Percentiles rank a stretch among this genome's conserved stretches.
Conservation (phyloP, 1,284 basidiomycete species). For the Trichosporon sp. region DNA sequence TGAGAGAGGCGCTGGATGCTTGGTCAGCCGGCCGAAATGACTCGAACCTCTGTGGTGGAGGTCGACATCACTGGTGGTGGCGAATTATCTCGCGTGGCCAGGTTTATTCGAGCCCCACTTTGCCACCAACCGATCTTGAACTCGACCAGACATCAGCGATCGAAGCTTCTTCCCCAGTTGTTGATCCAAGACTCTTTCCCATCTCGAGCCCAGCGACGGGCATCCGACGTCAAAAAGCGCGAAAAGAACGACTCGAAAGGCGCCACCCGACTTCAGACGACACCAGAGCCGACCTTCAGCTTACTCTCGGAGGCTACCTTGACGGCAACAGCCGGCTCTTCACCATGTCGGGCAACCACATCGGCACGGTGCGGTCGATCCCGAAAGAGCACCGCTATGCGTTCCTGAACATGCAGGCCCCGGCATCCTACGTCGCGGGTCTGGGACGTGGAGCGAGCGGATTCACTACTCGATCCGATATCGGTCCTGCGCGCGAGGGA, state of each 20-base stretch:
- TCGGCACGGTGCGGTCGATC: conserved; percentile 53
- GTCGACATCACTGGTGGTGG: neutral
- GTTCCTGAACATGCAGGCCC: conserved; percentile 66
- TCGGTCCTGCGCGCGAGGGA: conserved; percentile 93
- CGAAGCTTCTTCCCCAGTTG: neutral
- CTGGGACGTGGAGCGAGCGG: conserved; percentile 95
- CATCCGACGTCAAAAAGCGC: neutral
- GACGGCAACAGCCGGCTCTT: neutral
- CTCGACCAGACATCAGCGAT: neutral
- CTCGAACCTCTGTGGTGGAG: neutral
- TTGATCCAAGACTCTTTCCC: no score
- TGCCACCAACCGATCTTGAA: conserved; percentile 11
- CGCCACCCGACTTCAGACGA: neutral
- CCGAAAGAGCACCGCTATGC: conserved; percentile 54
- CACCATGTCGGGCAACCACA: conserved; percentile 43
- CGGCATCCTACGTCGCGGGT: conserved; percentile 93
- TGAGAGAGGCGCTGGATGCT: neutral
- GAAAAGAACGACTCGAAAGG: neutral
- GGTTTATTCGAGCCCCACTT: conserved; percentile 11
- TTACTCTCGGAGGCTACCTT: neutral
- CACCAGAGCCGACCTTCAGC: neutral
- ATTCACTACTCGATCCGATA: conserved; percentile 98
- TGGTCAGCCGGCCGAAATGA: conserved; percentile 6
- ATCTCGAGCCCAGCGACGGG: neutral
- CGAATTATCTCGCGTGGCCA: conserved; percentile 15